Evolutionary conservation across 2,329 filamentous ascomycete genomes (phyloP), one percentile per base, ranked within the genome.

Genomic region (Emmonsiellopsis sp.): DNA sequence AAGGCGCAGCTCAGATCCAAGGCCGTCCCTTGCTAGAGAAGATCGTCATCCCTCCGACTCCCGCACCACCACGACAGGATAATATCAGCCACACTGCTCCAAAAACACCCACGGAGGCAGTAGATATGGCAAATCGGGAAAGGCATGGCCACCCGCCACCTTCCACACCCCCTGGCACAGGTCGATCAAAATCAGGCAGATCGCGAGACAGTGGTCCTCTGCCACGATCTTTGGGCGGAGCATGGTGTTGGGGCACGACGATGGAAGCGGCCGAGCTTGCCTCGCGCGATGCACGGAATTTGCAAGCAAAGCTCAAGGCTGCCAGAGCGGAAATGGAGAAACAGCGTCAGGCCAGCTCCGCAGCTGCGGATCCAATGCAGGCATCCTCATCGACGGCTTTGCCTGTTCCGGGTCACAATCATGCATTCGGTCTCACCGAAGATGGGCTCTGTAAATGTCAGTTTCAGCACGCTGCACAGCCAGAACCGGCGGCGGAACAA

Each of bases 1-100:
- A 60, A 42, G 56, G 58, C 34, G 62, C 60, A 21, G 62, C 62
- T 43, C 57, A 59, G 37, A 57, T 64, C 52, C 54, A 55, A 36
- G 40, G 49, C 11, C 14, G 13, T 34, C 6, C 39, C 40, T 44
- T 11, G 31, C 10, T 11, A 13, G 42, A n/a, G 21, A 11, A 34
- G 13, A 34, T 31, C 31, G n/a, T 43, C n/a, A n/a, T 13, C 2
- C 11, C 6, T 3, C 5, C 11, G n/a, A 34, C 42, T 9, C 42
- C 21, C 4, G 10, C 40, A 31, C 40, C 39, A 10, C 40, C 4
- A n/a, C 27, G 9, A 21, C 14, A 7, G 7, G 8, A 33, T 37
- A 34, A 34, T 17, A 36, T 11, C 9, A 43, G 31, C n/a, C 9
- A 14, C 10, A 7, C 49, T n/a, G 34, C 34, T 31, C 33, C n/a